phyloP scores from a whole-genome alignment of 352 stramenopile species.

The Globisporangium middletonii region DNA sequence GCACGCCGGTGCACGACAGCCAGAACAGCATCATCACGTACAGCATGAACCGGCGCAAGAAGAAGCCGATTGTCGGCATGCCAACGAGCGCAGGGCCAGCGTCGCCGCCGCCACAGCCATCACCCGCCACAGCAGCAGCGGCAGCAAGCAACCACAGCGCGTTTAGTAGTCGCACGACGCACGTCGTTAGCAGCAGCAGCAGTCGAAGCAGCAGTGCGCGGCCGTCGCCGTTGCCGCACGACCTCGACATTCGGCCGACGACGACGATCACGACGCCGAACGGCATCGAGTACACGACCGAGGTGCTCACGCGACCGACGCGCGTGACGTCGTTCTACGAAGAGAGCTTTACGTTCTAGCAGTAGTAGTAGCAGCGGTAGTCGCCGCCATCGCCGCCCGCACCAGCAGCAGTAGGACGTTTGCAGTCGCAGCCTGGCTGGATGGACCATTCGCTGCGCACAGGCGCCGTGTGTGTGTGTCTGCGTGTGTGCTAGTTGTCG shows the following conservation, averaged over 20 bases:
- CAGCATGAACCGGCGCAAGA: conserved; percentile 54
- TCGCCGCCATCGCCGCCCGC: no score
- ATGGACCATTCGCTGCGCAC: no score
- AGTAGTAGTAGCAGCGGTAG: background rate
- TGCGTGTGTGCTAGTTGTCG: no score
- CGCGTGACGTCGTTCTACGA: conserved; percentile 37
- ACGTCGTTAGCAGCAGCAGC: background rate
- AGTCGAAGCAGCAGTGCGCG: background rate
- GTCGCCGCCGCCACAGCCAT: background rate
- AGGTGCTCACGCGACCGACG: conserved; percentile 7
- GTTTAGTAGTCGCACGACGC: conserved; percentile 4
- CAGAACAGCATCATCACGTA: conserved; percentile 53
- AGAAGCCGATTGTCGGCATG: conserved; percentile 39
- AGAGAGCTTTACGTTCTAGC: conserved; percentile 56
- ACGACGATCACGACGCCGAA: conserved; percentile 17
- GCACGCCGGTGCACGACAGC: conserved; percentile 11
- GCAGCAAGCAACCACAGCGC: conserved; percentile 6
- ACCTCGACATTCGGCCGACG: conserved; percentile 3
- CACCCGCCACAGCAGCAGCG: conserved; percentile 25
- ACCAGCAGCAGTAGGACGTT: no score
- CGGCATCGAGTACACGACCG: conserved; percentile 20
- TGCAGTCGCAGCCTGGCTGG: no score
- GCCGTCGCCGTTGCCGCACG: background rate
- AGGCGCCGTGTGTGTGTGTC: no score
- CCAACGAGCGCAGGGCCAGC: conserved; percentile 17